A percentile compares a stretch with the other conserved stretches of the same genome.
phyloP scores from a whole-genome alignment of 306 rosid species.

The cucumber (Cucumis sativus) region DNA sequence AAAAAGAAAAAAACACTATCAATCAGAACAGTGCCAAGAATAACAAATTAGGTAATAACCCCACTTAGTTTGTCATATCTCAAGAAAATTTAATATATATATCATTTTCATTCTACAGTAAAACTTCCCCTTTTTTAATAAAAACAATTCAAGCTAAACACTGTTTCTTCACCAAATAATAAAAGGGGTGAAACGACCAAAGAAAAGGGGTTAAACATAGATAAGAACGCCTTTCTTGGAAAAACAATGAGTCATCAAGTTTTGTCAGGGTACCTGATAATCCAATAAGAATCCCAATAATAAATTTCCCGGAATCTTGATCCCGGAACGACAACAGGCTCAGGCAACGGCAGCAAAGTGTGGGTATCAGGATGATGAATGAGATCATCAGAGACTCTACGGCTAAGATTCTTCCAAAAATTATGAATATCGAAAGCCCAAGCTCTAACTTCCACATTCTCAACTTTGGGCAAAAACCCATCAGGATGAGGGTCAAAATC shows the following conservation, averaged over 20 bases:
- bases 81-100: neutral
- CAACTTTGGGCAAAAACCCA: constrained; percentile 55
- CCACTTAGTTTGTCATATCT: neutral
- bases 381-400: constrained; percentile 34
- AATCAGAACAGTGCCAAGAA: neutral
- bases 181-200: neutral
- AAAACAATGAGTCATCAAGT: neutral
- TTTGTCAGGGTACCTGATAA: constrained; percentile 33
- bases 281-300: constrained; percentile 98
- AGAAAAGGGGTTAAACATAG: neutral
- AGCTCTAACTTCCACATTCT: constrained; percentile 40
- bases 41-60: neutral
- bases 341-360: constrained; percentile 62
- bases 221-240: too few species aligned
- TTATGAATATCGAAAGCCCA: constrained; percentile 75
- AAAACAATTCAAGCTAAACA: neutral
- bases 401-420: constrained; percentile 61
- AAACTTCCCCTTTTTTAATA: neutral
- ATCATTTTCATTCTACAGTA: neutral
- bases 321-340: constrained; percentile 48
- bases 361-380: constrained; percentile 31
- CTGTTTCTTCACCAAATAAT: neutral
- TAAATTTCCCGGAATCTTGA: constrained; percentile 76
- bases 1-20: neutral
- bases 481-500: constrained; percentile 48